phyloP scores from a whole-genome alignment of 257 asterid species.

The Solanum arcanum region DNA sequence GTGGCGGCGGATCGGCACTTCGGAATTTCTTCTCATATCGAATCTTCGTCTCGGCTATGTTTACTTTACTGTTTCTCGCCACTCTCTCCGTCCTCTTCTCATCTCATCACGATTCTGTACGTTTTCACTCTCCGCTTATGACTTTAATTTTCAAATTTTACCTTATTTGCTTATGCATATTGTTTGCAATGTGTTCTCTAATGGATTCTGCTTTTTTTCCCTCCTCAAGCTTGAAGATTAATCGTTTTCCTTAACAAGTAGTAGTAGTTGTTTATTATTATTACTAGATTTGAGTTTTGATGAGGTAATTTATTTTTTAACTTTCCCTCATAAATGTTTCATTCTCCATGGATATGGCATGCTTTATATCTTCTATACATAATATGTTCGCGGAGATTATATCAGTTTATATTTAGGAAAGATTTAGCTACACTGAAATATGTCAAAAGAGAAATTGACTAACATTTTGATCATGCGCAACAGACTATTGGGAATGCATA shows the following conservation, averaged over 20 bases:
- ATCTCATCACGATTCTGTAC: slow-evolving; percentile 50
- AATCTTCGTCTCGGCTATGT: slow-evolving; percentile 86
- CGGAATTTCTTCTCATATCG: slow-evolving; percentile 84
- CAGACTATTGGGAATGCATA: slow-evolving; percentile 51
- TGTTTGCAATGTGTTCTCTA: neutral
- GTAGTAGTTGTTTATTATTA: neutral
- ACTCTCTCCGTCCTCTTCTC: slow-evolving; percentile 81
- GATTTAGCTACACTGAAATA: neutral
- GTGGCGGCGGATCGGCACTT: slow-evolving; percentile 70
- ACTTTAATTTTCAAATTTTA: neutral
- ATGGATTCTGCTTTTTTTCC: neutral
- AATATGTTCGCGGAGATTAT: neutral
- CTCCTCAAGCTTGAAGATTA: neutral
- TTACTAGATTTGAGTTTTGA: neutral
- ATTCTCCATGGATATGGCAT: neutral
- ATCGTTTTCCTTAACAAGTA: neutral
- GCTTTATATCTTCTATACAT: neutral
- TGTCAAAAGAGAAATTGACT: neutral
- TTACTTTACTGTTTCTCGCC: slow-evolving; percentile 74
- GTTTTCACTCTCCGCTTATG: slow-evolving; percentile 4
- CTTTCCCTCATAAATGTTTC: neutral
- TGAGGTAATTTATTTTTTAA: neutral
- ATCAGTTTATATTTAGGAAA: neutral
- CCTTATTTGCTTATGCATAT: neutral
- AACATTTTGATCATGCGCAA: slow-evolving; percentile 17